These are phyloP conservation scores for Trebouxia sp. DNA, from an alignment of 139 green algal species.

Conservation along the genomic window DNA sequence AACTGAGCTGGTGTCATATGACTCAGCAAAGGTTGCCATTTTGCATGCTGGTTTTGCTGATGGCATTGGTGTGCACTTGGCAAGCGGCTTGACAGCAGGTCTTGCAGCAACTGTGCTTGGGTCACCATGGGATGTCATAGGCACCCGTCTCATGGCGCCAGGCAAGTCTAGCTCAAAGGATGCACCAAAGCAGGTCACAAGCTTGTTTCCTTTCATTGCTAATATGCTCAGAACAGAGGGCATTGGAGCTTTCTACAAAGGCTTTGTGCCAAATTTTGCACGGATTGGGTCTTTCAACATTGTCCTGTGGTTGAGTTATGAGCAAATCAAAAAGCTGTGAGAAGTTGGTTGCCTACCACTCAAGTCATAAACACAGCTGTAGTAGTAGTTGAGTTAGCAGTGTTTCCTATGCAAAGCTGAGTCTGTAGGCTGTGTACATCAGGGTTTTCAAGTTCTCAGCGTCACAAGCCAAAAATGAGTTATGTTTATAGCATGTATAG, in stretches of 20 bases:
- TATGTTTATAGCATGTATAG: too few species aligned
- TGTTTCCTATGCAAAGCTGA: too few species aligned
- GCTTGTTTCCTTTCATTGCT: slow-evolving; percentile 14
- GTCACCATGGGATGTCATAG: slow-evolving; percentile 47
- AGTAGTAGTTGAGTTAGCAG: too few species aligned
- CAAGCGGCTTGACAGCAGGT: slow-evolving; percentile 36
- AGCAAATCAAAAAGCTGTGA: slow-evolving; percentile 41
- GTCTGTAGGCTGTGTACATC: too few species aligned
- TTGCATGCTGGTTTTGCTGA: slow-evolving; percentile 29
- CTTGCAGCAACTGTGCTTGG: slow-evolving; percentile 45
- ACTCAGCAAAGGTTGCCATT: slow-evolving; percentile 35
- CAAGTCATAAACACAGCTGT: too few species aligned
- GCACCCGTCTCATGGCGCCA: slow-evolving; percentile 40
- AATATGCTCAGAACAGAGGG: slow-evolving; percentile 43
- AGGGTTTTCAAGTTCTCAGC: too few species aligned
- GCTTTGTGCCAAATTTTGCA: slow-evolving; percentile 47
- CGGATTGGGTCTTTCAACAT: slow-evolving; percentile 49
- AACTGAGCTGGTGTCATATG: slow-evolving; percentile 49
- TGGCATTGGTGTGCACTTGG: slow-evolving; percentile 36
- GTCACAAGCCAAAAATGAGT: too few species aligned
- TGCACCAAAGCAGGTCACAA: slow-evolving; percentile 1
- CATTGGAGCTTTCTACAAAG: slow-evolving; percentile 44
- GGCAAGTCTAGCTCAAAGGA: background rate
- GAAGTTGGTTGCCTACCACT: too few species aligned
- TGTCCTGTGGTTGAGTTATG: slow-evolving; percentile 44